Evolutionary conservation across 306 rosid genomes (phyloP).

Genomic region (Prunus padus): DNA sequence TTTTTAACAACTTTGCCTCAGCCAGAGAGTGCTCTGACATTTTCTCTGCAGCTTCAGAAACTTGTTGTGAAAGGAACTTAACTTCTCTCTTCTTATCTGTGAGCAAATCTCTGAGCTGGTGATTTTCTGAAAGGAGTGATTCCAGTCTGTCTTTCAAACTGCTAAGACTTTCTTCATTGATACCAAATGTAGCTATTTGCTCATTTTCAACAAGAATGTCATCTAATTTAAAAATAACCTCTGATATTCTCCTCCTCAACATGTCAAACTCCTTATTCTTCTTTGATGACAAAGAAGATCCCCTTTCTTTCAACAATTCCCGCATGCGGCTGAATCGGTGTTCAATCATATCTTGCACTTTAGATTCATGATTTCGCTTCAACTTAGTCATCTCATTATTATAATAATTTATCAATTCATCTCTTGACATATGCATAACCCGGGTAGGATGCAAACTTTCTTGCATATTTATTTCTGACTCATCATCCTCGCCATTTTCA

Average conservation of each 20-base stretch:
- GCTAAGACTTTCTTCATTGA: constrained; percentile 48
- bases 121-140: constrained; percentile 53
- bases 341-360: constrained; percentile 67
- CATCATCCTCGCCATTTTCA: constrained; percentile 37
- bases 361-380: constrained; percentile 82
- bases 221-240: constrained; percentile 64
- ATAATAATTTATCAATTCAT: constrained; percentile 44
- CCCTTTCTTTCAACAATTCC: constrained; percentile 49
- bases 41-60: constrained; percentile 50
- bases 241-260: constrained; percentile 64
- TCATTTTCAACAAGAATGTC: constrained; percentile 52
- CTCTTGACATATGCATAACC: constrained; percentile 46
- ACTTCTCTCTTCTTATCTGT: constrained; percentile 54
- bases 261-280: constrained; percentile 72
- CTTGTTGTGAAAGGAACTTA: constrained; percentile 47
- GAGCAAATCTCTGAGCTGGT: constrained; percentile 55
- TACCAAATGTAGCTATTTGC: constrained; percentile 36
- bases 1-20: constrained; percentile 42
- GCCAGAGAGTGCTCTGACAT: constrained; percentile 43
- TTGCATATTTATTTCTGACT: constrained; percentile 33
- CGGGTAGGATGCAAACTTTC: constrained; percentile 47
- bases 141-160: constrained; percentile 63
- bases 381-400: constrained; percentile 58
- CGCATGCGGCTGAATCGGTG: constrained; percentile 53
- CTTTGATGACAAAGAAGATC: constrained; percentile 50